Conservation (phyloP, 805 yeast genomes). For the Ogataea corticis region DNA sequence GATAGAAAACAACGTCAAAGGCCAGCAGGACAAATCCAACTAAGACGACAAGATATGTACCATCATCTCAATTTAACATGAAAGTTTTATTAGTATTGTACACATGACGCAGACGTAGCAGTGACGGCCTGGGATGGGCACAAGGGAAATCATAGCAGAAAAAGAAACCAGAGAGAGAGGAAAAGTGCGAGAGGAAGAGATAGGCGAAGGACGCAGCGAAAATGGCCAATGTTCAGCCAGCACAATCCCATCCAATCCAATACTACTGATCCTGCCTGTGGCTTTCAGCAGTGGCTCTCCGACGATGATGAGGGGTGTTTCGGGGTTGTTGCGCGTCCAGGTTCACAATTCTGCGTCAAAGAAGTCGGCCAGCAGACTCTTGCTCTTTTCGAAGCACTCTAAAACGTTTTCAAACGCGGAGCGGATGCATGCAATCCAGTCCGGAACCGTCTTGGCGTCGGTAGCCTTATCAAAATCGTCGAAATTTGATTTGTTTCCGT, state of each 20-base stretch:
- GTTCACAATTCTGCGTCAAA: constrained; percentile 40
- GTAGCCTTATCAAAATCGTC: constrained; percentile 30
- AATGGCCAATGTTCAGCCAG: too few species aligned
- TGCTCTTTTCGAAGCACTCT: constrained; percentile 50
- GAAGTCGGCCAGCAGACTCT: constrained; percentile 51
- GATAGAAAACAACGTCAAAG: constrained; percentile 29
- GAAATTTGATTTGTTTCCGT: constrained; percentile 54
- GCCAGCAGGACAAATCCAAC: constrained; percentile 8
- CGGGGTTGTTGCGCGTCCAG: background rate
- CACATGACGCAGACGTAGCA: constrained; percentile 3
- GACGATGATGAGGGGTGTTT: too few species aligned
- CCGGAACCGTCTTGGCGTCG: constrained; percentile 33
- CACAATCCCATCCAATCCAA: too few species aligned
- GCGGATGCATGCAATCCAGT: constrained; percentile 43
- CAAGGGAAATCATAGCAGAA: constrained; percentile 2
- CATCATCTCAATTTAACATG: background rate
- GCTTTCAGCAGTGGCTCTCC: too few species aligned
- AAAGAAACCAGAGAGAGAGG: background rate
- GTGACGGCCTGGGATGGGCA: background rate
- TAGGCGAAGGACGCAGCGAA: too few species aligned
- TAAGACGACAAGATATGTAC: background rate
- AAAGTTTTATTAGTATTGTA: constrained; percentile 6
- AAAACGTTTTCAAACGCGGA: constrained; percentile 56
- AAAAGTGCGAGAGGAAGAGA: background rate
- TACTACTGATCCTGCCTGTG: too few species aligned